These are phyloP conservation scores for Cyclotella baltica DNA, from an alignment of 108 stramenopile species.

Conservation along the genomic window DNA sequence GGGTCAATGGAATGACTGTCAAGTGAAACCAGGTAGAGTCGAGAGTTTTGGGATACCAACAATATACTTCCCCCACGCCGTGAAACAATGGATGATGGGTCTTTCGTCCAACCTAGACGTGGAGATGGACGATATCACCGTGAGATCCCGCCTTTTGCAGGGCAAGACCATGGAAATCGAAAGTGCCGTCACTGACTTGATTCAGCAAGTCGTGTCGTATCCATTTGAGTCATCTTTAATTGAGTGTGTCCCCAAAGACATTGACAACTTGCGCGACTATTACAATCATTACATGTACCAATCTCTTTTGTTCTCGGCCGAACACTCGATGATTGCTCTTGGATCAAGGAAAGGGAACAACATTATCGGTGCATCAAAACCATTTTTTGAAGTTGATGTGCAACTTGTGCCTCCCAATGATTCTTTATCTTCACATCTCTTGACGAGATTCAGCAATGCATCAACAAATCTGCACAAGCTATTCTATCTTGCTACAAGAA, in stretches of 20 bases:
- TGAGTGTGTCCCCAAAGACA: conserved; percentile 68
- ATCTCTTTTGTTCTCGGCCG: conserved; percentile 86
- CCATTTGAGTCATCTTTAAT: conserved; percentile 66
- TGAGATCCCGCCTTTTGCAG: conserved; percentile 75
- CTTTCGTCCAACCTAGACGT: no score
- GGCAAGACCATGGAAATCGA: conserved; percentile 92
- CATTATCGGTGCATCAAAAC: conserved; percentile 59
- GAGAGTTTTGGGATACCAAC: no score
- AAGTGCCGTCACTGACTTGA: conserved; percentile 87
- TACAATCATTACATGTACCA: conserved; percentile 95
- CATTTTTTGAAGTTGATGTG: conserved; percentile 93
- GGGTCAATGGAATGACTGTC: no score
- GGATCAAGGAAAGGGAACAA: conserved; percentile 63
- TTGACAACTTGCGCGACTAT: conserved; percentile 82
- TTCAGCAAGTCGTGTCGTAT: conserved; percentile 76
- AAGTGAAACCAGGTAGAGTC: no score
- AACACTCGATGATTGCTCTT: conserved; percentile 88
- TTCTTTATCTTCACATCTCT: conserved; percentile 77
- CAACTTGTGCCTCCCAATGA: conserved; percentile 83
- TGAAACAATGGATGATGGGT: no score
- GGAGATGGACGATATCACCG: no score
- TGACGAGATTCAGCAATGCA: conserved; percentile 90
- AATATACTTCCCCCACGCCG: no score
- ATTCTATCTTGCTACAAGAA: conserved; percentile 88
- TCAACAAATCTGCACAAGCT: conserved; percentile 87